phyloP scores from a whole-genome alignment of 345 rosid species.

The Gossypium thurberi region DNA sequence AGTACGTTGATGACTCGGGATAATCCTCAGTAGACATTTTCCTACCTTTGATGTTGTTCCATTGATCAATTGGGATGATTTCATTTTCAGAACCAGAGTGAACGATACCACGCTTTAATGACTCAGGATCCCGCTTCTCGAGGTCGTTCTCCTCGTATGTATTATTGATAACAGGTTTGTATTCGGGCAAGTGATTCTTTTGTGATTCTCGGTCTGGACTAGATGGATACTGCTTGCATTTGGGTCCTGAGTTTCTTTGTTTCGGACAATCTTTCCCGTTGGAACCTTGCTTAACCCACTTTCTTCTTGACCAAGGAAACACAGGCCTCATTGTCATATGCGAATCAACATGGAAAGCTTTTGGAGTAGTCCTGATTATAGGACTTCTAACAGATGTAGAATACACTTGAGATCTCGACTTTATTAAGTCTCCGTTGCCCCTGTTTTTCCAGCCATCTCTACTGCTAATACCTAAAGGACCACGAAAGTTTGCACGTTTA shows the following conservation, averaged over 20 bases:
- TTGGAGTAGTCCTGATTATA: constrained; percentile 5
- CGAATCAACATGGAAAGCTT: constrained; percentile 7
- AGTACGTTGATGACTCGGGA: not conserved
- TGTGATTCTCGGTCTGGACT: constrained; percentile 2
- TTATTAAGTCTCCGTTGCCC: not conserved
- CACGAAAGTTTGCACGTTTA: constrained; percentile 1
- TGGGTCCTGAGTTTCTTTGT: constrained; percentile 7
- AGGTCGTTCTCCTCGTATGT: constrained; percentile 6
- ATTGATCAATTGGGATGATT: not conserved
- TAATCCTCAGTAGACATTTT: not conserved
- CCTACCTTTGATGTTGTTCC: not conserved
- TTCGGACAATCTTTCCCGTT: constrained; percentile 14
- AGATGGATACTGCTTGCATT: constrained; percentile 7
- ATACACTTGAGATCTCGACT: constrained; percentile 13
- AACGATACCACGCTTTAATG: not conserved
- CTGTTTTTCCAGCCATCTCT: constrained; percentile 11
- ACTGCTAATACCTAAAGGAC: constrained; percentile 15
- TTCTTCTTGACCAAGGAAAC: constrained; percentile 3
- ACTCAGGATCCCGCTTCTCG: constrained; percentile 15
- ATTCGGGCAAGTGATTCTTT: not conserved
- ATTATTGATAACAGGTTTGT: not conserved
- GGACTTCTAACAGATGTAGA: constrained; percentile 9
- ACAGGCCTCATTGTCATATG: not conserved
- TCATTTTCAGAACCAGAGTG: constrained; percentile 5
- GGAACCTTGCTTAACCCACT: constrained; percentile 11